Evolutionary conservation across 805 yeast genomes (phyloP), one percentile per base, ranked within the genome.

Genomic region (Candida morakotiae): DNA sequence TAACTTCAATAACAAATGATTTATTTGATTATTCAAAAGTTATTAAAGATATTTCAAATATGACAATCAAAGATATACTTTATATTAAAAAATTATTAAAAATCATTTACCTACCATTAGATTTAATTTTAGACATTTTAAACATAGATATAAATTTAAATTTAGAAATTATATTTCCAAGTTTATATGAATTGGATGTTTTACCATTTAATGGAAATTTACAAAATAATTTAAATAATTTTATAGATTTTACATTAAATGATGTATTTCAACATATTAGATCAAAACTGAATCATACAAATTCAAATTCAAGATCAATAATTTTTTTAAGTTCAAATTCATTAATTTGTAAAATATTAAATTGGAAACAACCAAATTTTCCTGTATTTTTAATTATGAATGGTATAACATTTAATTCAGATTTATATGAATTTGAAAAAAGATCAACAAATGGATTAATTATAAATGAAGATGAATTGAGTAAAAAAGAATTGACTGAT

Each of bases 321-420:
- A 80, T 91, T 8, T 86, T 93, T 59, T 78, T 95, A 9, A 87
- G 96, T 1, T 77, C 84, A 39, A 87, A 88, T 58, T 84, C 96
- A 23, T 77, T 80, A 31, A 87, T 88, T n/a, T 93, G 98, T 61
- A 87, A 95, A 9, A 84, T 87, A 31, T 64, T 93, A 49, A 93
- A 93, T 61, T 93, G 98, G 98, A 93, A 93, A 60, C 98, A 93
- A 62, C 98, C 98, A 10, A 91, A 91, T 57, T 93, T 83, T 62
- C 97, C 98, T 0, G 98, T 93, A 0, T 80, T 93, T 46, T 84
- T 86, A 62, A 77, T 81, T 39, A 77, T 89, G 74, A 81, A 79
- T 48, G 86, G 87, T n/a, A 64, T 81, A 9, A 63, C 70, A 30
- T 57, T 53, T 55, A 49, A 56, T 52, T 24, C 44, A 34, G 35